phyloP scores from a whole-genome alignment of 73 alveolate genomes.

The Tetrahymena elliotti region DNA sequence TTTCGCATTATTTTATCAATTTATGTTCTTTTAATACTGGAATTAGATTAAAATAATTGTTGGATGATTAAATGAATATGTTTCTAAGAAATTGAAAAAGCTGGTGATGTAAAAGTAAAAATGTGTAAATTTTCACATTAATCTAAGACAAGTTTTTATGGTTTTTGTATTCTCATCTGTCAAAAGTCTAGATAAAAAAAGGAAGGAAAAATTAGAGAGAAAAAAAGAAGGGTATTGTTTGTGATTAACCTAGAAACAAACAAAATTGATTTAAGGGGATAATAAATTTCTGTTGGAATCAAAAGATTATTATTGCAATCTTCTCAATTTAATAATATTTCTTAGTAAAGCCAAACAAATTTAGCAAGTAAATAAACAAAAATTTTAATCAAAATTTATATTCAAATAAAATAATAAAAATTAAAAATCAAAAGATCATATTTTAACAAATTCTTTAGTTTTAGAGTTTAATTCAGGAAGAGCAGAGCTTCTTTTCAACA shows the following conservation, averaged over 20 bases:
- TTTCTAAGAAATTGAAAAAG: background rate
- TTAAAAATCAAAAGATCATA: background rate
- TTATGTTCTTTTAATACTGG: background rate
- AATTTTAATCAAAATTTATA: background rate
- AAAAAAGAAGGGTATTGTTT: background rate
- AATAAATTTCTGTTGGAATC: background rate
- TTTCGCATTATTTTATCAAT: background rate
- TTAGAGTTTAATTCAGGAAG: background rate
- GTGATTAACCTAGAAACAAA: background rate
- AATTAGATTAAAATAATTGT: background rate
- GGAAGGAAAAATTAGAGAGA: background rate
- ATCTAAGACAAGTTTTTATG: background rate
- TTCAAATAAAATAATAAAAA: background rate
- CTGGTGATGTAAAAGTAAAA: background rate
- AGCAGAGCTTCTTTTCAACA: background rate
- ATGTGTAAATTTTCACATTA: background rate
- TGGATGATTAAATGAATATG: background rate
- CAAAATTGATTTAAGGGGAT: background rate
- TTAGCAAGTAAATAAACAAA: background rate
- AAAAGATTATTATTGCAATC: too few species aligned
- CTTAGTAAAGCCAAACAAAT: too few species aligned
- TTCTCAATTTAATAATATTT: too few species aligned
- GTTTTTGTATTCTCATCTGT: background rate
- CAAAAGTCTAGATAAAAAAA: background rate
- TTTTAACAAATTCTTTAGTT: background rate